Conservation (phyloP, 176 grass and related monocot species). For the bread wheat (Triticum aestivum) region IWGSC_CS_RefSeq_v2.1 NC_057812.1:16783742-16784241, state of each 20-base stretch:
- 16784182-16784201: slow-evolving; percentile 67
- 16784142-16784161: not conserved
- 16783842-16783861: slow-evolving; percentile 48
- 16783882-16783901: slow-evolving; percentile 85
- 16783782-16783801: slow-evolving; percentile 69
- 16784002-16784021: slow-evolving; percentile 49
- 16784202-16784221: slow-evolving; percentile 79
- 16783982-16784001: slow-evolving; percentile 68
- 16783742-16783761: not conserved
- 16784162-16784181: slow-evolving; percentile 35
- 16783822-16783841: slow-evolving; percentile 49
- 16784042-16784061: slow-evolving; percentile 64
- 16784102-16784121: not conserved
- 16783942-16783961: slow-evolving; percentile 77
- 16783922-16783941: slow-evolving; percentile 93
- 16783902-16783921: slow-evolving; percentile 72
- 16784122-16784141: slow-evolving; percentile 10
- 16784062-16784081: slow-evolving; percentile 11
- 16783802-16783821: slow-evolving; percentile 64
- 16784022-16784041: slow-evolving; percentile 65
- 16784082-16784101: not conserved
- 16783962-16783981: slow-evolving; percentile 62
- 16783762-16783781: not conserved
- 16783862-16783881: slow-evolving; percentile 60
- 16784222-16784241: slow-evolving; percentile 70